These are phyloP conservation scores for Leccinum subgranulosum DNA, from an alignment of 768 basidiomycete species.

Conservation along the genomic window DNA sequence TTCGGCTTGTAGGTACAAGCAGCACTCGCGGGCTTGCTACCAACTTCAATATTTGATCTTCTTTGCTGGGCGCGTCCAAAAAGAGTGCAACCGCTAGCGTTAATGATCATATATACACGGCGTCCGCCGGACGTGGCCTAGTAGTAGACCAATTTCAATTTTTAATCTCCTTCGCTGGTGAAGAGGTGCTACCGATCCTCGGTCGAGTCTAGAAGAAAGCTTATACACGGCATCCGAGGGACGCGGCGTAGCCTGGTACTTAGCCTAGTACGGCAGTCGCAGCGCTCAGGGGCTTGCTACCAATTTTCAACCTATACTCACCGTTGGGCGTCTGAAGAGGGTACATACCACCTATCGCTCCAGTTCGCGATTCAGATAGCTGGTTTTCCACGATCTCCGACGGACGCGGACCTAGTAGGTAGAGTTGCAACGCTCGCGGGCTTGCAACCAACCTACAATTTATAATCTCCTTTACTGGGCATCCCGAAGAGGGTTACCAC, in stretches of 20 bases:
- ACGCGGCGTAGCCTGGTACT: too few species aligned
- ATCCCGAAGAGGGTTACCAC: constrained; percentile 22
- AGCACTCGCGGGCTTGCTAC: constrained; percentile 35
- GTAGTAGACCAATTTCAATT: too few species aligned
- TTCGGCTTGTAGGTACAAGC: background rate
- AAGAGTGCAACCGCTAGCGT: background rate
- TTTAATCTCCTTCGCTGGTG: too few species aligned
- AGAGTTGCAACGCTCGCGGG: constrained; percentile 35
- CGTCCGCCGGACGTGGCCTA: background rate
- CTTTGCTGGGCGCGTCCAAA: constrained; percentile 46
- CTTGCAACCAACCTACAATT: constrained; percentile 9
- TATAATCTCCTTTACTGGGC: constrained; percentile 39
- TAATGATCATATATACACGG: too few species aligned
- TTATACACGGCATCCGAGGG: too few species aligned
- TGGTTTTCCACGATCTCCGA: constrained; percentile 8
- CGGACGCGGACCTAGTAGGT: too few species aligned
- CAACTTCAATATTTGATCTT: constrained; percentile 12
- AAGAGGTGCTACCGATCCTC: too few species aligned
- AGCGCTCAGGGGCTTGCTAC: too few species aligned
- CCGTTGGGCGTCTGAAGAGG: too few species aligned
- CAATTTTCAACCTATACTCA: too few species aligned
- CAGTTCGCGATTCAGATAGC: background rate
- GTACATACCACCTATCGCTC: background rate
- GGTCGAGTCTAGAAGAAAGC: too few species aligned
- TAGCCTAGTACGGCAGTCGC: too few species aligned